These are phyloP conservation scores for Vigna nakashimae DNA, from an alignment of 306 rosid genomes.

Conservation along the genomic window DNA sequence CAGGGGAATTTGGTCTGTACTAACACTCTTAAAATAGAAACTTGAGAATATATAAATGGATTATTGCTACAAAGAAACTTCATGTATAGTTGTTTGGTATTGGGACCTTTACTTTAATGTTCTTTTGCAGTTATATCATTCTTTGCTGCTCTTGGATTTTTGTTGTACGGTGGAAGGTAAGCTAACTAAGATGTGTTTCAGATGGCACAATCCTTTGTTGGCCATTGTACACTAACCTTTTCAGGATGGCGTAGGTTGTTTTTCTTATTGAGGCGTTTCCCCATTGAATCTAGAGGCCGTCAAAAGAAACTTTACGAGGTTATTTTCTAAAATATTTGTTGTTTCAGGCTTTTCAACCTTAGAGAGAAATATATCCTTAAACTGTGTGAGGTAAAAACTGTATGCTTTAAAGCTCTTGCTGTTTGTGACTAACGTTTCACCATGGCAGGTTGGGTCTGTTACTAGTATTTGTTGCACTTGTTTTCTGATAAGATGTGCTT, in stretches of 20 bases:
- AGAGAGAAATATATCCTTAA: conserved; percentile 19
- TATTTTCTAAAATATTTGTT: conserved; percentile 28
- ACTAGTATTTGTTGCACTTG: conserved; percentile 76
- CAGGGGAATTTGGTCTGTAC: too few relatives aligned
- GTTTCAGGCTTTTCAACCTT: conserved; percentile 16
- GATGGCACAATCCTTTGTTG: neutral
- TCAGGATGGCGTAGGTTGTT: conserved; percentile 60
- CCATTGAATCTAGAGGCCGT: conserved; percentile 85
- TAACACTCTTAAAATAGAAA: conserved; percentile 6
- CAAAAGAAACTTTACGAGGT: conserved; percentile 84
- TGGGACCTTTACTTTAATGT: conserved; percentile 37
- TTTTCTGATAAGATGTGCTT: conserved; percentile 75
- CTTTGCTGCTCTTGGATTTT: conserved; percentile 72
- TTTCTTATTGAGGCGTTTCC: conserved; percentile 75
- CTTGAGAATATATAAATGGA: conserved; percentile 1
- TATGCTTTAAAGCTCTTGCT: conserved; percentile 7
- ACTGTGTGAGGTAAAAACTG: neutral
- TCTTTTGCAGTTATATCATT: conserved; percentile 71
- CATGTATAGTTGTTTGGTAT: neutral
- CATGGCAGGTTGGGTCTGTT: conserved; percentile 75
- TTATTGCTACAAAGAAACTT: conserved; percentile 5
- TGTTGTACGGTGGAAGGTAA: conserved; percentile 91
- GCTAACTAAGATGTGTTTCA: neutral
- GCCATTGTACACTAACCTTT: conserved; percentile 13
- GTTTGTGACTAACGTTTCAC: conserved; percentile 32